Evolutionary conservation across 176 grass and related monocot species (phyloP).

Genomic region (Puya raimondii): DNA sequence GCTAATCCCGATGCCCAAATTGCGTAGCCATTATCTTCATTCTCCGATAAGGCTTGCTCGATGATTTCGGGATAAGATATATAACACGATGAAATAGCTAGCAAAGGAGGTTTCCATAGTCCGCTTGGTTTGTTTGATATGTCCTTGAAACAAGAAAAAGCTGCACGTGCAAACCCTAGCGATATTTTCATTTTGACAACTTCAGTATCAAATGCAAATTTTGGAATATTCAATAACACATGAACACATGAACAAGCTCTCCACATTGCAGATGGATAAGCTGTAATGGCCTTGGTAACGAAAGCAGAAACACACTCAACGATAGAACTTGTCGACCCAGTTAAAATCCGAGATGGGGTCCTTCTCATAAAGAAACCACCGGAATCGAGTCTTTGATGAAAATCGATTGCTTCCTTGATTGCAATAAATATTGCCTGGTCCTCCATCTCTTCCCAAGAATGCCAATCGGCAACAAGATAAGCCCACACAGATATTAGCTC

Average conservation of each 20-base stretch:
- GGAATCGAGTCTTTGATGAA: slow-evolving; percentile 48
- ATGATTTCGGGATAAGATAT: slow-evolving; percentile 60
- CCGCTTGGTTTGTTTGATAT: slow-evolving; percentile 42
- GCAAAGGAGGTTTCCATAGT: slow-evolving; percentile 56
- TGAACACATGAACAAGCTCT: slow-evolving; percentile 77
- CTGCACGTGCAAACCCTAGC: slow-evolving; percentile 34
- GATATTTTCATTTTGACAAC: slow-evolving; percentile 35
- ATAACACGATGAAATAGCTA: slow-evolving; percentile 74
- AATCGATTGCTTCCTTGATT: slow-evolving; percentile 65
- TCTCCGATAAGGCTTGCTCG: slow-evolving; percentile 38
- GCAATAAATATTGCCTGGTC: slow-evolving; percentile 67
- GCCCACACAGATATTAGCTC: slow-evolving; percentile 66
- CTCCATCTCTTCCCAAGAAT: slow-evolving; percentile 85
- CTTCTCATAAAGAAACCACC: slow-evolving; percentile 40
- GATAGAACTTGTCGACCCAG: slow-evolving; percentile 37
- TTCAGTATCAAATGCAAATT: slow-evolving; percentile 34
- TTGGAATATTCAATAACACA: slow-evolving; percentile 49
- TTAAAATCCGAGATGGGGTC: slow-evolving; percentile 26
- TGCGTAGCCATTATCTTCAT: slow-evolving; percentile 38
- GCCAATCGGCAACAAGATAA: slow-evolving; percentile 47
- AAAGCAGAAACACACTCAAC: slow-evolving; percentile 57
- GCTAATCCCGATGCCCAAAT: slow-evolving; percentile 52
- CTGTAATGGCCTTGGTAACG: slow-evolving; percentile 48
- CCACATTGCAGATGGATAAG: slow-evolving; percentile 74
- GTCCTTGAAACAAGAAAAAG: slow-evolving; percentile 48